Evolutionary conservation across 257 asterid genomes (phyloP).

Genomic region (Echites panduratus): DNA sequence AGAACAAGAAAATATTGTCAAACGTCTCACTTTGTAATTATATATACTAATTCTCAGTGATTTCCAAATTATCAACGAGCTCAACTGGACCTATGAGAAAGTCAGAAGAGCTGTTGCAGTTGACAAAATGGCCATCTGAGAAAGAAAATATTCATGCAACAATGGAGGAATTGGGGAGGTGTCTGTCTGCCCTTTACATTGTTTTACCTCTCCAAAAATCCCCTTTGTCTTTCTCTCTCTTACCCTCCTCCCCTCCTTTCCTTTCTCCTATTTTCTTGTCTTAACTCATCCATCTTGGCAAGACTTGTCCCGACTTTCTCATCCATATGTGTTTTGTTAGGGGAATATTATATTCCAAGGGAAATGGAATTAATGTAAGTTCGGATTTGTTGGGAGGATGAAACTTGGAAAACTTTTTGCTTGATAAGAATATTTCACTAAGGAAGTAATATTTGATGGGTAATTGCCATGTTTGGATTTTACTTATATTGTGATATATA

Average conservation of each 20-base stretch:
- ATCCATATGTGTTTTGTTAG: neutral
- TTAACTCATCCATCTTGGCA: neutral
- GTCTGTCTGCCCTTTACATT: neutral
- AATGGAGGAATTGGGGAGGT: too few relatives aligned
- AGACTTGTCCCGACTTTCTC: neutral
- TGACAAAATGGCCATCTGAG: conserved; percentile 14
- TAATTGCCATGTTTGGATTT: too few relatives aligned
- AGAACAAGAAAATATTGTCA: neutral
- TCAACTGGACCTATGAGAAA: neutral
- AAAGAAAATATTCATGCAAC: neutral
- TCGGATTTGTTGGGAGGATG: too few relatives aligned
- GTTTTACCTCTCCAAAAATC: neutral
- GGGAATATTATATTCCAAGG: too few relatives aligned
- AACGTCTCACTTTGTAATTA: neutral
- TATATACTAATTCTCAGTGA: neutral
- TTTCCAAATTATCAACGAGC: conserved; percentile 12
- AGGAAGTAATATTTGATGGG: too few relatives aligned
- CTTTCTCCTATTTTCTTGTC: conserved; percentile 12
- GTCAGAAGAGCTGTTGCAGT: conserved; percentile 12
- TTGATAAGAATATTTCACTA: too few relatives aligned
- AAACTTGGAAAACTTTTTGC: too few relatives aligned
- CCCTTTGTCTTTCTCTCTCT: neutral
- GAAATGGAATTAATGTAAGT: too few relatives aligned
- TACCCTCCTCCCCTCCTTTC: conserved; percentile 14
- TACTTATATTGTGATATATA: too few relatives aligned